phyloP scores from a whole-genome alignment of 495 filamentous ascomycete species.

The Hypoxylon cercidicola region DNA sequence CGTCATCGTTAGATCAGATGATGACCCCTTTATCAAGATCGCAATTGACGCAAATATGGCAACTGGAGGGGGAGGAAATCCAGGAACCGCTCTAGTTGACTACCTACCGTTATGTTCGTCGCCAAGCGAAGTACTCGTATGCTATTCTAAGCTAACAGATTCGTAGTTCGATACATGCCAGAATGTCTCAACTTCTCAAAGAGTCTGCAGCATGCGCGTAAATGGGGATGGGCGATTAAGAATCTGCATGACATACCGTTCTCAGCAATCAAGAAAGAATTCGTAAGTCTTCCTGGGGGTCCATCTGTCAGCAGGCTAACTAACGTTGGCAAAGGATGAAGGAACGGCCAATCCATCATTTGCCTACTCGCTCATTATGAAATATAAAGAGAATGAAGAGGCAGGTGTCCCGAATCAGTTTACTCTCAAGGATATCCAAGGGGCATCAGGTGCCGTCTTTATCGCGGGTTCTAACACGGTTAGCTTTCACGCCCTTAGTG shows the following conservation, averaged over 20 bases:
- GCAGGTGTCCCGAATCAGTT: constrained; percentile 48
- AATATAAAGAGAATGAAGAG: constrained; percentile 39
- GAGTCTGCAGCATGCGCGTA: constrained; percentile 49
- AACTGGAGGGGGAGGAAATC: constrained; percentile 55
- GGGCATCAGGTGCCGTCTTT: constrained; percentile 59
- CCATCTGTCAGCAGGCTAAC: not conserved
- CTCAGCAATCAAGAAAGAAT: constrained; percentile 40
- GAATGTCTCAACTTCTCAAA: constrained; percentile 56
- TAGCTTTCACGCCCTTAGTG: constrained; percentile 10
- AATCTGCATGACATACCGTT: constrained; percentile 47
- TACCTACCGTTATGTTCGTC: constrained; percentile 48
- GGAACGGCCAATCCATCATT: constrained; percentile 45
- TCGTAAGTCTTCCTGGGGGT: constrained; percentile 29
- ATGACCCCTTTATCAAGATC: constrained; percentile 58
- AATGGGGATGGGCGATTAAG: constrained; percentile 51
- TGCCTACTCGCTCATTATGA: constrained; percentile 45
- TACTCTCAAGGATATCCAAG: constrained; percentile 58
- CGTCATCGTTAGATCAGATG: constrained; percentile 51
- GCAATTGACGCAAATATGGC: constrained; percentile 56
- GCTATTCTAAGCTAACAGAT: constrained; percentile 15
- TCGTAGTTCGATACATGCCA: constrained; percentile 50
- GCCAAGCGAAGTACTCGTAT: constrained; percentile 26
- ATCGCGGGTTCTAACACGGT: constrained; percentile 63
- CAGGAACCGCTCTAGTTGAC: constrained; percentile 56
- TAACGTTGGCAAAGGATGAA: constrained; percentile 33